Conservation (phyloP, 2,329 filamentous ascomycete genomes). For the Paraphoma chrysanthemicola region DNA sequence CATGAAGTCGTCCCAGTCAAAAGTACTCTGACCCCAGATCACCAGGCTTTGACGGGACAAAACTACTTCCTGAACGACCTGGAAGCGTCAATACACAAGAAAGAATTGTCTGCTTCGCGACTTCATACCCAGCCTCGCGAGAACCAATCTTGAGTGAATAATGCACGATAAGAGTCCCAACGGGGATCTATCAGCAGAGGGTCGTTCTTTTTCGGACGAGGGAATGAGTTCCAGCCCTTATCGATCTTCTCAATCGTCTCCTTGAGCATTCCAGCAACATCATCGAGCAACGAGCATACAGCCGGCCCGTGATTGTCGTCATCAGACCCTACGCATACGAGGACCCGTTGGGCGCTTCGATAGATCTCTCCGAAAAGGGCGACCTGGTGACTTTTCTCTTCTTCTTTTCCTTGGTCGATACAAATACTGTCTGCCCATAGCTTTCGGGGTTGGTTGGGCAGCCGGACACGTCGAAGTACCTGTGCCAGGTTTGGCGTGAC, state of each 20-base stretch:
- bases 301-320: slow-evolving; percentile 3
- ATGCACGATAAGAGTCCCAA: slow-evolving; percentile 1
- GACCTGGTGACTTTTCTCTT: slow-evolving; percentile 11
- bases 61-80: slow-evolving; percentile 8
- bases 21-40: slow-evolving; percentile 4
- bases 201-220: neutral
- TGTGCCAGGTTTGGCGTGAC: slow-evolving; percentile 4
- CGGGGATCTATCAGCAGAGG: slow-evolving; percentile 3
- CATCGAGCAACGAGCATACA: slow-evolving; percentile 1
- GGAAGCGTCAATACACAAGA: neutral
- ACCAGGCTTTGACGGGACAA: slow-evolving; percentile 1
- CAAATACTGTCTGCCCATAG: slow-evolving; percentile 13
- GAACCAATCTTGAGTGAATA: slow-evolving; percentile 3
- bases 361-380: slow-evolving; percentile 11
- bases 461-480: slow-evolving; percentile 5
- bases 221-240: neutral
- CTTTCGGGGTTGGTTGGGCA: neutral
- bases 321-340: slow-evolving; percentile 4
- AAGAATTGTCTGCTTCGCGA: neutral
- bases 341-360: neutral
- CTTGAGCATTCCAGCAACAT: slow-evolving; percentile 3
- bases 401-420: slow-evolving; percentile 7
- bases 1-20: slow-evolving; percentile 1
- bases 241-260: neutral
- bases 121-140: neutral